Conservation (phyloP, 768 basidiomycete species). For the Vararia minispora region DNA sequence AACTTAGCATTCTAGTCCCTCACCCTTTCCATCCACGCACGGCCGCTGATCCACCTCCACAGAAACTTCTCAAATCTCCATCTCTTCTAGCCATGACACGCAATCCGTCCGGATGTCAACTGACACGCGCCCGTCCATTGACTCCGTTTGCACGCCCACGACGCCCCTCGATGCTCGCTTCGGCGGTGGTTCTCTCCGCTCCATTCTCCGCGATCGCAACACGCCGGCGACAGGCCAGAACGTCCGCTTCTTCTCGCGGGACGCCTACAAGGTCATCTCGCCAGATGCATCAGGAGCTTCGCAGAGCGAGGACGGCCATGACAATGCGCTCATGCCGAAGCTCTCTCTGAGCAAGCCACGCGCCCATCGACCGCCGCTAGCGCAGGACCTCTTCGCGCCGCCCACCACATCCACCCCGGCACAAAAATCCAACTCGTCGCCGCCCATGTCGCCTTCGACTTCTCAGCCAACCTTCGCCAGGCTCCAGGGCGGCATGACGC, state of each 20-base stretch:
- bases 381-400: conserved; percentile 12
- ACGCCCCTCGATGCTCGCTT: conserved; percentile 26
- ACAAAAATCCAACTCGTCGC: conserved; percentile 10
- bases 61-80: conserved; percentile 8
- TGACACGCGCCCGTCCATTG: conserved; percentile 17
- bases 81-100: conserved; percentile 19
- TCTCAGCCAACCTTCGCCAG: conserved; percentile 15
- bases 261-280: conserved; percentile 53
- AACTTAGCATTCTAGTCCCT: no score
- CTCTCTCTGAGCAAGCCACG: conserved; percentile 20
- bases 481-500: conserved; percentile 26
- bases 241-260: conserved; percentile 67
- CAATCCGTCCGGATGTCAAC: conserved; percentile 15
- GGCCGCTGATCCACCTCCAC: neutral
- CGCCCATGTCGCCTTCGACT: conserved; percentile 11
- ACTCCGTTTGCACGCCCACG: conserved; percentile 14
- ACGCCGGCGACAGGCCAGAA: conserved; percentile 72
- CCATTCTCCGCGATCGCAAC: conserved; percentile 59
- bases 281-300: conserved; percentile 47
- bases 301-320: conserved; percentile 21
- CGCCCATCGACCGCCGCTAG: conserved; percentile 11
- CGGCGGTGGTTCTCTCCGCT: conserved; percentile 55
- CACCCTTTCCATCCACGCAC: no score
- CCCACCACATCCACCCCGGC: neutral
- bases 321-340: conserved; percentile 18